Conservation (phyloP, 306 rosid species). For the Erythrophleum fordii region DNA sequence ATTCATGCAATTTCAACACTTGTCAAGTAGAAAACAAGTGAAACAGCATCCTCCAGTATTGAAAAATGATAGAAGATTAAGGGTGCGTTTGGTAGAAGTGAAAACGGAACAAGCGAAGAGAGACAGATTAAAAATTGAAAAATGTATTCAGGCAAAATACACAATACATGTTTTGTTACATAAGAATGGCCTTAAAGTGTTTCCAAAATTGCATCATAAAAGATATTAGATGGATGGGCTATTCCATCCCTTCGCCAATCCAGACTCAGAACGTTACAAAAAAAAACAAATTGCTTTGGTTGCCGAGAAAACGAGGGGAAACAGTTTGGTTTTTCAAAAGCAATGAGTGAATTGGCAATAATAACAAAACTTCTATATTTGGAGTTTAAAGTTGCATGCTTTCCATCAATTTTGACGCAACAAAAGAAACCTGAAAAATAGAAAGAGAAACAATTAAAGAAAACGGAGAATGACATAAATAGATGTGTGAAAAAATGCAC, state of each 20-base stretch:
- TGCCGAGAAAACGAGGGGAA: too few relatives aligned
- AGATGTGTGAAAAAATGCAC: neutral
- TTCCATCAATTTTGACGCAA: conserved; percentile 29
- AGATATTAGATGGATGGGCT: neutral
- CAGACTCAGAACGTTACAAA: neutral
- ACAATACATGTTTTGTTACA: neutral
- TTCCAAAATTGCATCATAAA: neutral
- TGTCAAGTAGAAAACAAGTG: conserved; percentile 1
- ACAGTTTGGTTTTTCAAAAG: neutral
- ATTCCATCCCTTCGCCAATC: neutral
- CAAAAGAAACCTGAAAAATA: conserved; percentile 12
- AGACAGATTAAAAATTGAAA: neutral
- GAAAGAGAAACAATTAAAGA: neutral
- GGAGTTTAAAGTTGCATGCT: conserved; percentile 33
- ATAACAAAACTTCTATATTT: conserved; percentile 3
- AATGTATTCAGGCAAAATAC: neutral
- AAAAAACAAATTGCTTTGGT: too few relatives aligned
- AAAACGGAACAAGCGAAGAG: neutral
- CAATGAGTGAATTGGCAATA: neutral
- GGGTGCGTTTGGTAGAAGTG: neutral
- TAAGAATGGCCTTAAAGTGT: neutral
- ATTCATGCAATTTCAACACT: conserved; percentile 16
- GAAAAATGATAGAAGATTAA: neutral
- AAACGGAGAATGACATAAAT: neutral
- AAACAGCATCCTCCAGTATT: conserved; percentile 13